Base-by-base conservation (phyloP, 2,329 filamentous ascomycete genomes). In the Sporothrix globosa region DNA sequence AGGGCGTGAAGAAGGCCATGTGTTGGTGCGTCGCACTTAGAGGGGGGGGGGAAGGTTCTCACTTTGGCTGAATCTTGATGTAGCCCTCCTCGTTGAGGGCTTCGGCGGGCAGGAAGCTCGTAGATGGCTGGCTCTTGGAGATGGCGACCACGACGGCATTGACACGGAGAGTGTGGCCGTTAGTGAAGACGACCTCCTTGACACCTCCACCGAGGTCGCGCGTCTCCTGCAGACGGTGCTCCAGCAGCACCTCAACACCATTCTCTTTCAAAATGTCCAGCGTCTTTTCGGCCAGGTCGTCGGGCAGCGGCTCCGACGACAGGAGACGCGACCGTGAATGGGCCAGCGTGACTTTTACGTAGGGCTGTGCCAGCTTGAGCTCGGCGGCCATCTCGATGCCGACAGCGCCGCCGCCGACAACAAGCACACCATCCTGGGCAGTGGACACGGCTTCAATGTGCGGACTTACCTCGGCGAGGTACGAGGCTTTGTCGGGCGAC, bases 341-440 rank as follows among this genome's bases (percentile, higher is more conserved):
- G 4, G 92, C 86, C 1, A 96, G 85, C 0, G 88, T 91, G n/a
- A 95, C 89, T 53, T 85, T 85, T 69, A 88, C 81, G 13, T 85
- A 76, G 0, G 92, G 91, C 72, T 90, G 84, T 30, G 88, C 81
- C 60, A 86, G 78, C 79, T 93, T 94, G 69, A 94, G 82, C 80
- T 96, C 92, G 1, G 90, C 88, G 0, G 92, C 91, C 85, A 95
- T 93, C 78, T 95, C 92, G 69, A 94, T 89, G 10, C 92, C 92
- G 1, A 94, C 92, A 7, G 92, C 92, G 66, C 91, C 88, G 73
- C 92, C 92, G 21, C 92, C 91, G n/a, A 95, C 88, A 27, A 95
- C 84, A 0, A 92, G 86, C 0, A 93, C 86, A 0, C 86, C 88
- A 24, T 87, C 81, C 4, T 78, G 80, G 1, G 87, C 86, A 41